Evolutionary conservation across 1,284 basidiomycete genomes (phyloP).

Genomic region (Ceratobasidium theobromae): DNA sequence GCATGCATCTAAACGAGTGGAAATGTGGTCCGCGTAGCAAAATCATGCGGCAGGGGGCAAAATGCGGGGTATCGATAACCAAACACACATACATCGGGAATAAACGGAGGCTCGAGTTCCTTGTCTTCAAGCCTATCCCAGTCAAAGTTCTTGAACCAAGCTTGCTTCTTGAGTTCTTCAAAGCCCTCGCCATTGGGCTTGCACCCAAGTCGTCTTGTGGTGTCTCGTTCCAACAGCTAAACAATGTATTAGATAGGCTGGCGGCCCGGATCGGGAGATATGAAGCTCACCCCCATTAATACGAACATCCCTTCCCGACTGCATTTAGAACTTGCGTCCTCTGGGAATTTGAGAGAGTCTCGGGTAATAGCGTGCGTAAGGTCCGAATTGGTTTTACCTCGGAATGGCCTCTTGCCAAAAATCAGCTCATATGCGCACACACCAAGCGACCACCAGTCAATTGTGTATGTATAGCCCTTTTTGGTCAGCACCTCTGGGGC

Average conservation of each 20-base stretch:
- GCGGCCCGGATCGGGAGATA: constrained; percentile 23
- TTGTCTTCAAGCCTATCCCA: constrained; percentile 87
- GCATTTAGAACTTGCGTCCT: constrained; percentile 72
- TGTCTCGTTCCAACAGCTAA: constrained; percentile 85
- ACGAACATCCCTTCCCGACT: constrained; percentile 64
- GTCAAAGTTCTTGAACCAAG: constrained; percentile 86
- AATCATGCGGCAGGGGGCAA: neutral
- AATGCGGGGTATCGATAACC: constrained; percentile 39
- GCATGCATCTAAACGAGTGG: neutral
- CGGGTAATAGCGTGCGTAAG: constrained; percentile 86
- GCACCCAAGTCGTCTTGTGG: constrained; percentile 78
- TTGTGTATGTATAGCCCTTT: constrained; percentile 76
- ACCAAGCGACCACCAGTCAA: constrained; percentile 97
- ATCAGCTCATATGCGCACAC: constrained; percentile 90
- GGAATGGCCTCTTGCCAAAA: constrained; percentile 88
- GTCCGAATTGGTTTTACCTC: constrained; percentile 87
- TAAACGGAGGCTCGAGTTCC: constrained; percentile 79
- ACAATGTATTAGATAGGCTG: constrained; percentile 6
- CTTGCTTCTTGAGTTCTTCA: constrained; percentile 74
- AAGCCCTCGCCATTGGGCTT: constrained; percentile 73
- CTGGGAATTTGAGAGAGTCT: constrained; percentile 73
- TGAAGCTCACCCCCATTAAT: constrained; percentile 60
- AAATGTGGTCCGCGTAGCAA: neutral
- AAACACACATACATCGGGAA: constrained; percentile 75
- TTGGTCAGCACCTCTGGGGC: constrained; percentile 85